Evolutionary conservation across 164 flowering plant genomes (phyloP).

Genomic region (Macadamia integrifolia): DNA sequence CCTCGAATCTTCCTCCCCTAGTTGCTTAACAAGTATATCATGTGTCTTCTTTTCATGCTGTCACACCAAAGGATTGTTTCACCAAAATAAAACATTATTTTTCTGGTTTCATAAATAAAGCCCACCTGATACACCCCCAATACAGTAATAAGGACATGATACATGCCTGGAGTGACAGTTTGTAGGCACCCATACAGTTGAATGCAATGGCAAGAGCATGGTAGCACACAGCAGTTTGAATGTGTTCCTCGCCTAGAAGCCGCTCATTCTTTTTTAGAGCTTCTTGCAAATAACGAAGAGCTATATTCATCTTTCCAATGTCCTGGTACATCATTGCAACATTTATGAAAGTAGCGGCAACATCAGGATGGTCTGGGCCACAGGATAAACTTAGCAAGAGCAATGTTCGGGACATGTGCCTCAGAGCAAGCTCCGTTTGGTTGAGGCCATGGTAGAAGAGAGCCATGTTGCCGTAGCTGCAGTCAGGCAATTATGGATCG

Average conservation of each 20-base stretch:
- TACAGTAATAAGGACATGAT: neutral
- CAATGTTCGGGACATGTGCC: conserved; percentile 89
- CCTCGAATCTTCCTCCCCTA: conserved; percentile 95
- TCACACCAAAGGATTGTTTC: neutral
- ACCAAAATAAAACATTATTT: too few relatives aligned
- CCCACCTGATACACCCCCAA: neutral
- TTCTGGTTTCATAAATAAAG: neutral
- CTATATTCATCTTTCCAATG: conserved; percentile 81
- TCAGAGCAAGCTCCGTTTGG: conserved; percentile 90
- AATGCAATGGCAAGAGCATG: conserved; percentile 99
- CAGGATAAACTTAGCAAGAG: conserved; percentile 79
- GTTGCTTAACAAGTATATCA: conserved; percentile 93
- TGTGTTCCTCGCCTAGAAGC: conserved; percentile 92
- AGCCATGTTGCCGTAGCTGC: conserved; percentile 98
- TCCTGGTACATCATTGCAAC: conserved; percentile 99
- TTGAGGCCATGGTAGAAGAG: conserved; percentile 97
- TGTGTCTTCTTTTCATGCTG: conserved; percentile 98
- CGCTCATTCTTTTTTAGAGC: conserved; percentile 95
- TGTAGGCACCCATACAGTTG: conserved; percentile 94
- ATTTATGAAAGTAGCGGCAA: conserved; percentile 95
- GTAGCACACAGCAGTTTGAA: conserved; percentile 97
- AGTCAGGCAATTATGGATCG: conserved; percentile 16
- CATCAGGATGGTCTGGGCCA: conserved; percentile 98
- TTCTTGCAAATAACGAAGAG: conserved; percentile 96
- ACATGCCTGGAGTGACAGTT: conserved; percentile 87